phyloP scores from a whole-genome alignment of 225 moss, liverwort and hornwort genomes.

The Sphagnum contortum region DNA sequence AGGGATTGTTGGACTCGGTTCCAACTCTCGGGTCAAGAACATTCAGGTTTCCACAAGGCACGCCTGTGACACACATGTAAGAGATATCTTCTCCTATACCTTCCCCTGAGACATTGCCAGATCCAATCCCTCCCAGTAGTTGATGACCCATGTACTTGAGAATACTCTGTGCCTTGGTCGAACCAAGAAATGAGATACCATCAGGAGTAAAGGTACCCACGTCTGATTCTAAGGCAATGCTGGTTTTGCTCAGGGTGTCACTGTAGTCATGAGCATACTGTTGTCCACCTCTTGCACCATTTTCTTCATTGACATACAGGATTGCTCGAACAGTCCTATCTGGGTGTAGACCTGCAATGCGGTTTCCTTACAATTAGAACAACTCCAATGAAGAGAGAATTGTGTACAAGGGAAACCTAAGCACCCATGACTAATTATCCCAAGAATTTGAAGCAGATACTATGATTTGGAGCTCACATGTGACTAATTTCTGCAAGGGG shows the following conservation, averaged over 20 bases:
- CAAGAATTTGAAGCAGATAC: no score
- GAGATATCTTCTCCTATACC: slow-evolving; percentile 58
- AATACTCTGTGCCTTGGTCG: slow-evolving; percentile 40
- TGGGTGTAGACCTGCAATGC: slow-evolving; percentile 32
- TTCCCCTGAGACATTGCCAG: slow-evolving; percentile 66
- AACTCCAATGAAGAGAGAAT: no score
- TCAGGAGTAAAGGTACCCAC: slow-evolving; percentile 65
- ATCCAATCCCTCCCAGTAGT: slow-evolving; percentile 50
- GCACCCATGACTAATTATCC: no score
- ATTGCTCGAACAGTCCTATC: slow-evolving; percentile 64
- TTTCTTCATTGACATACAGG: slow-evolving; percentile 84
- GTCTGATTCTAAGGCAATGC: slow-evolving; percentile 76
- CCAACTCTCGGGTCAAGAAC: slow-evolving; percentile 55
- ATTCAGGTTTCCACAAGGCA: slow-evolving; percentile 59
- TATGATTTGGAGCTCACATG: no score
- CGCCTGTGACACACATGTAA: slow-evolving; percentile 44
- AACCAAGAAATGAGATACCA: slow-evolving; percentile 64
- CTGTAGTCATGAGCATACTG: slow-evolving; percentile 55
- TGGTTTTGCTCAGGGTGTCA: slow-evolving; percentile 41
- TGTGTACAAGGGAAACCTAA: no score
- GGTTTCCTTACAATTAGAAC: slow-evolving; percentile 15
- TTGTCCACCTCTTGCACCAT: slow-evolving; percentile 57
- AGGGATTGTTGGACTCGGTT: slow-evolving; percentile 60
- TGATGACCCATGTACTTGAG: slow-evolving; percentile 39
- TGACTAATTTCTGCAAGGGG: neutral